Conservation (phyloP, 495 filamentous ascomycete species). For the Trichoderma parareesei region DNA sequence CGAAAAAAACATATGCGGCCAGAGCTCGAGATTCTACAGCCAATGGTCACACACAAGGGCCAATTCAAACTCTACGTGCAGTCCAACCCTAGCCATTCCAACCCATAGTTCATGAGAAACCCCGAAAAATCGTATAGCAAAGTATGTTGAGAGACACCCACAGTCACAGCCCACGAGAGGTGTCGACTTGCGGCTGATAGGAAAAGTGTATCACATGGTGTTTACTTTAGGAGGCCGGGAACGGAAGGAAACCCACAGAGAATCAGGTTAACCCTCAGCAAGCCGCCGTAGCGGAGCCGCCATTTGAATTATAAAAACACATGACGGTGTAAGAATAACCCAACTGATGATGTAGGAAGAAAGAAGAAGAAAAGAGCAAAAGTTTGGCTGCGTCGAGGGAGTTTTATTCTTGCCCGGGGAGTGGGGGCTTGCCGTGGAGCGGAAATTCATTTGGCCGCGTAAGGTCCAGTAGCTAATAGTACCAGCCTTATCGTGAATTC, state of each 20-base stretch:
- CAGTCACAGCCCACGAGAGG: conserved; percentile 22
- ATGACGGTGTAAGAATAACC: conserved; percentile 25
- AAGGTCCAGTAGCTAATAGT: too few relatives aligned
- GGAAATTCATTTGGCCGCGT: neutral
- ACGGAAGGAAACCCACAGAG: conserved; percentile 30
- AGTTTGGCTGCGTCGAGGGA: neutral
- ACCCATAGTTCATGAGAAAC: neutral
- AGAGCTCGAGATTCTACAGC: neutral
- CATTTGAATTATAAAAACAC: conserved; percentile 21
- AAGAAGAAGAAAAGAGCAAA: neutral
- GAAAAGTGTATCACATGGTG: conserved; percentile 19
- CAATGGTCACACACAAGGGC: neutral
- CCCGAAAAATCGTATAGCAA: conserved; percentile 3
- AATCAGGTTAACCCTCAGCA: conserved; percentile 28
- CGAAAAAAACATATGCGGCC: too few relatives aligned
- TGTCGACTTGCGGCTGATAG: conserved; percentile 19
- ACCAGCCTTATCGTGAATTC: too few relatives aligned
- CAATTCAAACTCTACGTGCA: neutral
- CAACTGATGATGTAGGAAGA: conserved; percentile 12
- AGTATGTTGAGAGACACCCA: conserved; percentile 30
- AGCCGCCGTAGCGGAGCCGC: conserved; percentile 28
- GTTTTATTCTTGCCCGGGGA: conserved; percentile 1
- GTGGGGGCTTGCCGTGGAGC: neutral
- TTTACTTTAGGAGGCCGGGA: conserved; percentile 29
- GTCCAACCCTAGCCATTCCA: neutral